These are phyloP conservation scores for Acer saccharum DNA, from an alignment of 345 rosid genomes.

Conservation along the genomic window DNA sequence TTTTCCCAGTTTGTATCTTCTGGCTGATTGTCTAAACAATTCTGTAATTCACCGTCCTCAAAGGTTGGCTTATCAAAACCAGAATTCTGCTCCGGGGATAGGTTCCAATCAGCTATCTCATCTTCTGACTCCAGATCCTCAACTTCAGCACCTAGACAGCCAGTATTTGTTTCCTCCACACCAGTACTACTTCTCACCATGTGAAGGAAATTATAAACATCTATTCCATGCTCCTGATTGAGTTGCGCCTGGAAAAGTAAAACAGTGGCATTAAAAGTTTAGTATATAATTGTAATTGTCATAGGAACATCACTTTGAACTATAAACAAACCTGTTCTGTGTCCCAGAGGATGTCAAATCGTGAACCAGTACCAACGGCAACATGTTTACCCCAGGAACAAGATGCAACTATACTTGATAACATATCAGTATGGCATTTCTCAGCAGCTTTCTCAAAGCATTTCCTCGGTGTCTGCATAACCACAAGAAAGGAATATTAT, in stretches of 20 bases:
- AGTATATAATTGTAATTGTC: conserved; percentile 12
- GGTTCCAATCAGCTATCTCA: conserved; percentile 59
- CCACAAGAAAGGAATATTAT: conserved; percentile 10
- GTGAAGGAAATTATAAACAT: conserved; percentile 73
- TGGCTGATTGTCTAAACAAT: conserved; percentile 32
- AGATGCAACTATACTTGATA: conserved; percentile 85
- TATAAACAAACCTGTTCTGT: conserved; percentile 43
- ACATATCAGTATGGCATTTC: conserved; percentile 71
- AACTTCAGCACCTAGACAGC: conserved; percentile 77
- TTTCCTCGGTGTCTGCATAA: conserved; percentile 70
- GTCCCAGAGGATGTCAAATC: conserved; percentile 80
- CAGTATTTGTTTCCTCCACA: conserved; percentile 41
- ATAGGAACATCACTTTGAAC: conserved; percentile 6
- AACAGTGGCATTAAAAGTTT: conserved; percentile 1
- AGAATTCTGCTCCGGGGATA: conserved; percentile 68
- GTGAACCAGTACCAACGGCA: conserved; percentile 92
- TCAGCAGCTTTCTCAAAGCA: conserved; percentile 95
- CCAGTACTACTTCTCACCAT: conserved; percentile 57
- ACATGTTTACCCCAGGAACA: conserved; percentile 95
- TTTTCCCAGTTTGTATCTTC: conserved; percentile 50
- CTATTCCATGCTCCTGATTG: conserved; percentile 42
- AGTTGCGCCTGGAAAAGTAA: conserved; percentile 50
- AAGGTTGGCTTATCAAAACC: conserved; percentile 57
- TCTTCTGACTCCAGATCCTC: conserved; percentile 55
- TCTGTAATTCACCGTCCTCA: conserved; percentile 60